Evolutionary conservation across 257 asterid genomes (phyloP).

Genomic region (Ocimum tenuiflorum): DNA sequence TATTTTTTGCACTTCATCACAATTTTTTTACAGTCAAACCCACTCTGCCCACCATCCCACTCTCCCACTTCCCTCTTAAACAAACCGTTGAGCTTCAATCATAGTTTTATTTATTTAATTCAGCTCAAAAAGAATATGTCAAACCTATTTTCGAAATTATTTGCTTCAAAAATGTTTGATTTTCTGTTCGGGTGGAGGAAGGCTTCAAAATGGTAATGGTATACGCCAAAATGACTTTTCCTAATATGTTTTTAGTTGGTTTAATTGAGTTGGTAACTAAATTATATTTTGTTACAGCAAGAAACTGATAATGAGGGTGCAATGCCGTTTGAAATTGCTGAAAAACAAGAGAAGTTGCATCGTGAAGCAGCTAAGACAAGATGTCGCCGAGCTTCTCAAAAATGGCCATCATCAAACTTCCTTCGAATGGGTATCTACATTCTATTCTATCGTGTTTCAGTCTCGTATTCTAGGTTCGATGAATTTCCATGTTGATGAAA

Average conservation of each 20-base stretch:
- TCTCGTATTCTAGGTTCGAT: background rate
- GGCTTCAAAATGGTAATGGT: slow-evolving; percentile 67
- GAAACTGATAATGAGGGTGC: slow-evolving; percentile 50
- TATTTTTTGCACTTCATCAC: background rate
- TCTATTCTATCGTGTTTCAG: background rate
- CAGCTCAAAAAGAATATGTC: background rate
- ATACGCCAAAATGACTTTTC: background rate
- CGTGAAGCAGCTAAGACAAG: slow-evolving; percentile 47
- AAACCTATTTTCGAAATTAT: background rate
- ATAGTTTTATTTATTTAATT: slow-evolving; percentile 5
- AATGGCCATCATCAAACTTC: slow-evolving; percentile 50
- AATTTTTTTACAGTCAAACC: background rate
- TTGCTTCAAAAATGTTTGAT: slow-evolving; percentile 33
- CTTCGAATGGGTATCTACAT: slow-evolving; percentile 40
- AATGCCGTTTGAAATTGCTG: slow-evolving; percentile 54
- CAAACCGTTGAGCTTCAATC: slow-evolving; percentile 21
- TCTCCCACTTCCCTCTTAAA: slow-evolving; percentile 17
- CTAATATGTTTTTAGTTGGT: background rate
- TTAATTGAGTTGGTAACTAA: too few species aligned
- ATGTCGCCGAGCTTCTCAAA: slow-evolving; percentile 57
- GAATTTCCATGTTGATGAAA: background rate
- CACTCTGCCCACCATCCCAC: background rate
- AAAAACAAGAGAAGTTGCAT: slow-evolving; percentile 59
- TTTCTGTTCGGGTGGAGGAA: slow-evolving; percentile 76
- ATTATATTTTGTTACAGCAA: slow-evolving; percentile 53